Evolutionary conservation across 2,329 filamentous ascomycete genomes (phyloP).

Genomic region (Cyphellophora europaea): DNA sequence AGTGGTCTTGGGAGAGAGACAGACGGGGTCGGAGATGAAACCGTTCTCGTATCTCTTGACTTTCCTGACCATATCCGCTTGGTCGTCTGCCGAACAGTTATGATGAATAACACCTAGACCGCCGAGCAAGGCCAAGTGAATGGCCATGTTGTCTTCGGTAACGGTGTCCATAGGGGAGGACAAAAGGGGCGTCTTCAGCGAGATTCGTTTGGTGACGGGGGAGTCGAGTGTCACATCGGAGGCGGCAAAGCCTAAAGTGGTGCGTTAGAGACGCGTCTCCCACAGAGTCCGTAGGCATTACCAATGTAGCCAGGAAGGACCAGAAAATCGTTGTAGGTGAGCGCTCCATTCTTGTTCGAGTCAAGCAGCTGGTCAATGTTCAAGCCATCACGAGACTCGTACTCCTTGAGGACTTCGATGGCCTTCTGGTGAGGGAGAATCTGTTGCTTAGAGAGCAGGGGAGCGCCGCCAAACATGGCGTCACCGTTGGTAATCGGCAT

Average conservation of each 20-base stretch:
- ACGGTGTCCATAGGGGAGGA: constrained; percentile 99
- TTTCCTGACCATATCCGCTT: constrained; percentile 98
- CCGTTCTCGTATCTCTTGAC: constrained; percentile 99
- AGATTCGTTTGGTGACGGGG: constrained; percentile 88
- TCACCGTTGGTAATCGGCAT: constrained; percentile 69
- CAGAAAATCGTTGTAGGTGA: constrained; percentile 99
- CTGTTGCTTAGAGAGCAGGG: constrained; percentile 38
- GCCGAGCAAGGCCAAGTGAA: constrained; percentile 61
- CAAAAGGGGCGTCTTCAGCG: constrained; percentile 90
- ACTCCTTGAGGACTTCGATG: constrained; percentile 68
- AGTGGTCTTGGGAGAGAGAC: constrained; percentile 78
- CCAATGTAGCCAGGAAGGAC: constrained; percentile 93
- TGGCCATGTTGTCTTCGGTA: constrained; percentile 98
- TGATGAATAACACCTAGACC: constrained; percentile 83
- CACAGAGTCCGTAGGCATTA: constrained; percentile 25
- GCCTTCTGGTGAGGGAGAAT: constrained; percentile 67
- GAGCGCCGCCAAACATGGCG: constrained; percentile 40
- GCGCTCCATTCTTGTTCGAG: constrained; percentile 80
- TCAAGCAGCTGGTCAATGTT: constrained; percentile 80
- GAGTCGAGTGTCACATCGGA: constrained; percentile 82
- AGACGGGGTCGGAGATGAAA: constrained; percentile 92
- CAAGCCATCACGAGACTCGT: constrained; percentile 74
- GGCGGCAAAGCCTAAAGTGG: constrained; percentile 68
- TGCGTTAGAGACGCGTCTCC: constrained; percentile 12
- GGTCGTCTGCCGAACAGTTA: constrained; percentile 95